These are phyloP conservation scores for Vickermania ingenoplastis DNA, from an alignment of 208 protist species.

Conservation along the genomic window DNA sequence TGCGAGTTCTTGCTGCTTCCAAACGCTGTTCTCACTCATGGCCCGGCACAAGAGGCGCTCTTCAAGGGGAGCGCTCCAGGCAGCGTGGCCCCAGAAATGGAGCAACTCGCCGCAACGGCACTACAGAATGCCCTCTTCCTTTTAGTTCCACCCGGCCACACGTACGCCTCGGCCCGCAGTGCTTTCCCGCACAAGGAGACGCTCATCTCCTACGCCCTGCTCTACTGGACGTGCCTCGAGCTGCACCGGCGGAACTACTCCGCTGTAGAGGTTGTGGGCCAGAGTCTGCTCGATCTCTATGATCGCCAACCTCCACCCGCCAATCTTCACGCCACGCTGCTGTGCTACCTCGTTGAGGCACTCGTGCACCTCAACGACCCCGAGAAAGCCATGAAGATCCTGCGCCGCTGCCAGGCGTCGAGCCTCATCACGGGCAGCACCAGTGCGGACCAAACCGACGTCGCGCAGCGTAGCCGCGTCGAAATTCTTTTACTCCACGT, in stretches of 20 bases:
- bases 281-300: conserved; percentile 60
- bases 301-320: conserved; percentile 42
- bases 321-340: conserved; percentile 58
- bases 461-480: conserved; percentile 65
- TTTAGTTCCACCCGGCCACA: conserved; percentile 51
- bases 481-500: conserved; percentile 82
- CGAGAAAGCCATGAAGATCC: conserved; percentile 55
- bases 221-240: conserved; percentile 75
- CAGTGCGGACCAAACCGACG: conserved; percentile 29
- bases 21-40: conserved; percentile 30
- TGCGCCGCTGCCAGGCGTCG: conserved; percentile 55
- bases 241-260: conserved; percentile 66
- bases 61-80: conserved; percentile 1
- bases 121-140: conserved; percentile 81
- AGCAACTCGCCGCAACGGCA: conserved; percentile 39
- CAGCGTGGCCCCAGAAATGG: conserved; percentile 10
- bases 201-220: conserved; percentile 59
- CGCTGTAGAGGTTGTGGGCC: conserved; percentile 50
- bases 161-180: conserved; percentile 36
- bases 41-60: conserved; percentile 26
- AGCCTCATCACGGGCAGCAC: conserved; percentile 37
- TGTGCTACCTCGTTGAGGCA: conserved; percentile 77
- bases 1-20: conserved; percentile 78
- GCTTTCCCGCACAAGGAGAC: conserved; percentile 46
- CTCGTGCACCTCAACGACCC: conserved; percentile 77